Evolutionary conservation across 2,329 filamentous ascomycete species (phyloP).

Genomic region (Bipolaris gigantea): DNA sequence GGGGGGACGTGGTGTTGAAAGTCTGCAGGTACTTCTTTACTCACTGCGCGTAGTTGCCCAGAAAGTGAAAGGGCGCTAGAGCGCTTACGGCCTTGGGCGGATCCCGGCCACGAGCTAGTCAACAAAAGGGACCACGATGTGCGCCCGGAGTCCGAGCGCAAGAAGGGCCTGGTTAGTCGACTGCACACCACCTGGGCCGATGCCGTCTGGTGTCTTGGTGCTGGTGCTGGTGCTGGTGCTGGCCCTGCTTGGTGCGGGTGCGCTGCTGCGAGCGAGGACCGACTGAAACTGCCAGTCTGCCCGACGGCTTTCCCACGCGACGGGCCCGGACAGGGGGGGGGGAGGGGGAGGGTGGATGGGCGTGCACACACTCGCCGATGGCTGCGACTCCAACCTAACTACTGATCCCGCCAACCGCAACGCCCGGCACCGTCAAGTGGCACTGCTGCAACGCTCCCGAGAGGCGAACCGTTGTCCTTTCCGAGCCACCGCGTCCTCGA

Average conservation of each 20-base stretch:
- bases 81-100: constrained; percentile 27
- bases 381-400: background rate
- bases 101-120: constrained; percentile 17
- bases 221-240: background rate
- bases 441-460: constrained; percentile 6
- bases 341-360: background rate
- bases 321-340: background rate
- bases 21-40: constrained; percentile 44
- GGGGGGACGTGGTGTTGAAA: constrained; percentile 36
- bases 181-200: constrained; percentile 6
- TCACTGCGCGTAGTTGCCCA: constrained; percentile 38
- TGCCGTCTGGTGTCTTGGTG: background rate
- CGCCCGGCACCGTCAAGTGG: constrained; percentile 2
- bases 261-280: background rate
- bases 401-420: background rate
- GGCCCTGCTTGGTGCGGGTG: background rate
- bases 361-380: background rate
- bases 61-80: constrained; percentile 33
- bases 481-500: background rate
- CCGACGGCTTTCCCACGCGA: constrained; percentile 5
- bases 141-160: constrained; percentile 23
- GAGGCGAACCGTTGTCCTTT: constrained; percentile 1
- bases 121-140: constrained; percentile 19
- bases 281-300: constrained; percentile 2
- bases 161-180: constrained; percentile 1